These are phyloP conservation scores for Naegleria fowleri DNA, from an alignment of 208 protist species.

Conservation along the genomic window DNA sequence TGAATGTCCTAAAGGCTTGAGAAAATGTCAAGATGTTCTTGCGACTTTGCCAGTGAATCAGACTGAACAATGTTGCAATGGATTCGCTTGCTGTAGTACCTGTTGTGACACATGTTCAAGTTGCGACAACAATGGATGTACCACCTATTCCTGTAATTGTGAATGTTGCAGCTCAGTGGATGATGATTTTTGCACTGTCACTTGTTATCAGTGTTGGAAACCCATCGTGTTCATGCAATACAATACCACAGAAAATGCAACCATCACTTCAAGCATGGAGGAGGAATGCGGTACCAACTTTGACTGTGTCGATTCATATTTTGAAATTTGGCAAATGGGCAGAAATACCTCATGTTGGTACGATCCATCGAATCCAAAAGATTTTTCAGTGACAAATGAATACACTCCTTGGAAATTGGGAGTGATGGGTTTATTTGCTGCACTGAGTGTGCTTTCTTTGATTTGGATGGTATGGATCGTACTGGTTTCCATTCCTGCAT, in stretches of 20 bases:
- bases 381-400: not conserved
- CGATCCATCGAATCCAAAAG: not conserved
- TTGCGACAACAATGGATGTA: not conserved
- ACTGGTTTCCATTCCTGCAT: too few relatives aligned
- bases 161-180: not conserved
- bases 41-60: not conserved
- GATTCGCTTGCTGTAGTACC: not conserved
- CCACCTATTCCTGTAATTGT: not conserved
- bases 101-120: not conserved
- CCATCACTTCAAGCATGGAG: not conserved
- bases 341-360: not conserved
- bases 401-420: not conserved
- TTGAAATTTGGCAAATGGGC: not conserved
- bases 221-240: not conserved
- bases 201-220: not conserved
- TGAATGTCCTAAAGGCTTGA: not conserved
- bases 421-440: not conserved
- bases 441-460: not conserved
- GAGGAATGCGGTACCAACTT: not conserved
- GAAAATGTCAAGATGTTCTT: not conserved
- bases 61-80: not conserved
- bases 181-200: not conserved
- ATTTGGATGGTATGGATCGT: not conserved
- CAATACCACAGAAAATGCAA: not conserved
- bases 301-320: not conserved